Evolutionary conservation across 306 rosid species (phyloP).

Genomic region (Vachellia collinsii): DNA sequence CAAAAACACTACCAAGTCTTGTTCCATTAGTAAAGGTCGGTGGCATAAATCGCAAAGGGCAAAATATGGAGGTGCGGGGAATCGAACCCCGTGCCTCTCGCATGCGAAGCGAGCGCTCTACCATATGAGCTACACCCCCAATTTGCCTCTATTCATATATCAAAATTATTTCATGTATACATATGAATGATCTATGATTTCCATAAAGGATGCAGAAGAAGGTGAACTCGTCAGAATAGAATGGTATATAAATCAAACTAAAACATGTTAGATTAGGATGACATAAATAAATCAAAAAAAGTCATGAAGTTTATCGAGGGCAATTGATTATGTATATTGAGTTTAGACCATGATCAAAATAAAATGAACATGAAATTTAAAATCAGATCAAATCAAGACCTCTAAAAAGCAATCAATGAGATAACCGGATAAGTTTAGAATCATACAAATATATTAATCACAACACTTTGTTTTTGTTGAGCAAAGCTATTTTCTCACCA

Average conservation of each 20-base stretch:
- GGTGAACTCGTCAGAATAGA: not conserved
- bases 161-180: not conserved
- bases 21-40: too few relatives aligned
- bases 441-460: not conserved
- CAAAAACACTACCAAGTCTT: too few relatives aligned
- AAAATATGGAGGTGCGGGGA: slow-evolving; percentile 55
- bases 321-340: not conserved
- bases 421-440: not conserved
- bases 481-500: too few relatives aligned
- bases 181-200: not conserved
- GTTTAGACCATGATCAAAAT: not conserved
- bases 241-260: not conserved
- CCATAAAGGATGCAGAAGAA: not conserved
- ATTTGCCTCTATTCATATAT: too few relatives aligned
- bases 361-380: not conserved
- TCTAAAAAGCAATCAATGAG: not conserved
- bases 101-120: slow-evolving; percentile 71
- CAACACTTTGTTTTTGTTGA: too few relatives aligned
- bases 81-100: slow-evolving; percentile 90
- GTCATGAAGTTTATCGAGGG: not conserved
- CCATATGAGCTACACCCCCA: slow-evolving; percentile 78
- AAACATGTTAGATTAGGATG: not conserved
- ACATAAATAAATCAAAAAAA: not conserved
- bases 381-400: not conserved
- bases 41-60: too few relatives aligned